Evolutionary conservation across 2,329 filamentous ascomycete genomes (phyloP).

Genomic region (Botrytis tulipae): DNA sequence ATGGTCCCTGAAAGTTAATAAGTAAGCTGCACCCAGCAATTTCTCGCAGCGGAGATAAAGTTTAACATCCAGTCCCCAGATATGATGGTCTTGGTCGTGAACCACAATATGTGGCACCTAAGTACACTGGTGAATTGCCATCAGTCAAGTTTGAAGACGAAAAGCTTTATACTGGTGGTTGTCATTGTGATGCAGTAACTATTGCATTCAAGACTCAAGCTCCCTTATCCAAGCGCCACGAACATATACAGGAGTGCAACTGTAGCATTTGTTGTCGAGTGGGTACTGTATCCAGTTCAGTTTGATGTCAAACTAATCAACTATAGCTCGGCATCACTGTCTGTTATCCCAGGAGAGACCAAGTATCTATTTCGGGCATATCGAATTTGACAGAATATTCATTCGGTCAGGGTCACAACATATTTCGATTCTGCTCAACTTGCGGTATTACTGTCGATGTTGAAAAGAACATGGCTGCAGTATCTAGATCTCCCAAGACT

Average conservation of each 20-base stretch:
- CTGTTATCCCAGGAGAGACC: conserved; percentile 18
- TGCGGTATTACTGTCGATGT: conserved; percentile 20
- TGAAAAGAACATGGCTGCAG: conserved; percentile 4
- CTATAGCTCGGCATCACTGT: conserved; percentile 21
- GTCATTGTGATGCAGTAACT: conserved; percentile 33
- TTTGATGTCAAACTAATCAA: background rate
- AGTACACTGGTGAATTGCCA: conserved; percentile 24
- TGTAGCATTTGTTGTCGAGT: conserved; percentile 29
- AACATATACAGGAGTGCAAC: conserved; percentile 26
- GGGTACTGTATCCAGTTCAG: too few relatives aligned
- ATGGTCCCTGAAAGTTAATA: conserved; percentile 22
- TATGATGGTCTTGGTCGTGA: conserved; percentile 26
- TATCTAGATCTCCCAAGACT: background rate
- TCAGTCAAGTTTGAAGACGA: conserved; percentile 23
- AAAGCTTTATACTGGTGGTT: conserved; percentile 31
- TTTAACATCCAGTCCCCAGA: conserved; percentile 2
- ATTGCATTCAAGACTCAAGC: conserved; percentile 28
- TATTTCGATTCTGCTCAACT: conserved; percentile 22
- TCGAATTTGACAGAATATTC: conserved; percentile 19
- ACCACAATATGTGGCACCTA: conserved; percentile 24
- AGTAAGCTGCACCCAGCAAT: conserved; percentile 7
- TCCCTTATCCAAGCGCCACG: conserved; percentile 6
- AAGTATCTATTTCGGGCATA: conserved; percentile 18
- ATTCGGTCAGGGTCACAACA: conserved; percentile 15
- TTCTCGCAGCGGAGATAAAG: background rate